These are phyloP conservation scores for Lentinula sp. DNA, from an alignment of 768 basidiomycete species.

Conservation along the genomic window DNA sequence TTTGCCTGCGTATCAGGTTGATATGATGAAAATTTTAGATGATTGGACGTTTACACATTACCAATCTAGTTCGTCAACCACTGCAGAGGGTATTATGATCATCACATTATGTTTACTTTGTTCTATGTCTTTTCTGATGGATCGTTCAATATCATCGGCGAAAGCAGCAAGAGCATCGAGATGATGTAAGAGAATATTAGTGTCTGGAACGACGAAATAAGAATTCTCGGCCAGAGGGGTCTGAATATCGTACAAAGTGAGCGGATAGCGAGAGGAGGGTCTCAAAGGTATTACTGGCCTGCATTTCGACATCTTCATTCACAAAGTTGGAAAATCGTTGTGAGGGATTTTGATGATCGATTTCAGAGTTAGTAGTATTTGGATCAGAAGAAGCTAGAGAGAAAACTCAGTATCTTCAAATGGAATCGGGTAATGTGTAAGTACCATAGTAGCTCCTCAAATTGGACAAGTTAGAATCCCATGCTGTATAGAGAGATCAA, in stretches of 20 bases:
- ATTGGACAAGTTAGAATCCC: not conserved
- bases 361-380: not conserved
- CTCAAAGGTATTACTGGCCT: constrained; percentile 31
- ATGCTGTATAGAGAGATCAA: not conserved
- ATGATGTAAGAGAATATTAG: constrained; percentile 69
- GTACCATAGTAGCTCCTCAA: not conserved
- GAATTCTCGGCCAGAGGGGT: constrained; percentile 33
- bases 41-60: constrained; percentile 19
- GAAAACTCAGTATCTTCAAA: not conserved
- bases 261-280: not conserved
- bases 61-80: constrained; percentile 76
- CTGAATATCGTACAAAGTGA: constrained; percentile 18
- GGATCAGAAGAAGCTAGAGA: not conserved
- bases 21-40: not conserved
- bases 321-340: constrained; percentile 1
- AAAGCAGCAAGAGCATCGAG: constrained; percentile 62
- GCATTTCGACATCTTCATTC: constrained; percentile 61
- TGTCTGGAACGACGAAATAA: constrained; percentile 63
- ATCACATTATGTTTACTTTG: constrained; percentile 35
- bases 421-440: not conserved
- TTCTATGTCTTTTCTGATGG: not conserved
- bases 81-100: constrained; percentile 67
- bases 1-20: constrained; percentile 29
- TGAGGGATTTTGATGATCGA: not conserved
- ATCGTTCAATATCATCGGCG: constrained; percentile 51